A percentile compares a stretch with the other conserved stretches of the same genome.
These are phyloP conservation scores for Escallonia herrerae DNA, from an alignment of 129 eudicot genomes.

Conservation along the genomic window DNA sequence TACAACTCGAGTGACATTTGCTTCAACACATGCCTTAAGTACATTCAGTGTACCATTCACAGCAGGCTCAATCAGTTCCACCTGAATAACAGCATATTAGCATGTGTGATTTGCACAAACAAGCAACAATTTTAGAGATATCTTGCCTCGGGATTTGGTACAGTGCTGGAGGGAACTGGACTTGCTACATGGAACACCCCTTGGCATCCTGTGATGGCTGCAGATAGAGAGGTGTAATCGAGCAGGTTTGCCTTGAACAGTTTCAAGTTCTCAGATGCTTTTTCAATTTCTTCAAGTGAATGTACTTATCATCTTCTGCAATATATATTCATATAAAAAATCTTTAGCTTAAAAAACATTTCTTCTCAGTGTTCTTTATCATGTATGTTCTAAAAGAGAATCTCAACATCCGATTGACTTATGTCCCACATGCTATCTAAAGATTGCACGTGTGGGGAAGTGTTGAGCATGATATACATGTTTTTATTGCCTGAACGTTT, in stretches of 20 bases:
- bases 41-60: conserved; percentile 40
- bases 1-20: conserved; percentile 29
- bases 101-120: no score
- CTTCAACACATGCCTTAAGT: conserved; percentile 33
- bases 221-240: conserved; percentile 30
- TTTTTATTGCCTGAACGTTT: no score
- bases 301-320: conserved; percentile 38
- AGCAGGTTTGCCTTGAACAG: conserved; percentile 39
- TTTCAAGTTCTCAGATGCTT: conserved; percentile 26
- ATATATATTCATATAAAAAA: no score
- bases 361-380: no score
- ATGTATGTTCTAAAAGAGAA: no score
- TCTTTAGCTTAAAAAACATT: no score
- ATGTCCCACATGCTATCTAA: no score
- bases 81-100: conserved; percentile 7
- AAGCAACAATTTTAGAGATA: no score
- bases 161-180: conserved; percentile 26
- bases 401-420: no score
- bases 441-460: no score
- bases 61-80: conserved; percentile 32
- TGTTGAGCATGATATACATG: no score
- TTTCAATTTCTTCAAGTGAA: conserved; percentile 37
- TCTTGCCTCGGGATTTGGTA: conserved; percentile 39
- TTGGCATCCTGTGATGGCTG: conserved; percentile 34
- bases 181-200: conserved; percentile 49